Evolutionary conservation across 331 rosid genomes (phyloP), one percentile per base, ranked within the genome.

Genomic region (Malus hybrid): DNA sequence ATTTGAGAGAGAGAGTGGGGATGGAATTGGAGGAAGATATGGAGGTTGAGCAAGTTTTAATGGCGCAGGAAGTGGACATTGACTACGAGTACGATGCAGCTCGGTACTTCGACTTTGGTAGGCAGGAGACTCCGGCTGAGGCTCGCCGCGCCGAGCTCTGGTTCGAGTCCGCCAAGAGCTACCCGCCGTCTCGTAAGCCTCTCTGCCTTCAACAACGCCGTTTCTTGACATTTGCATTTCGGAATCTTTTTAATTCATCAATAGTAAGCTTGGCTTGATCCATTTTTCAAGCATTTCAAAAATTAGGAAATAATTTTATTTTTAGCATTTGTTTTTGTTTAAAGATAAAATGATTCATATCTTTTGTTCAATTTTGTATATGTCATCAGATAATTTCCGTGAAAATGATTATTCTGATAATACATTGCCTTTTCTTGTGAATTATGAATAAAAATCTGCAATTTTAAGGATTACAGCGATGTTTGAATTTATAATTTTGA

Each of bases 61-160:
- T 73, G 66, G 94, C 88, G 42, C 78, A 76, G 72, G 93, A 93
- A 75, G 86, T 88, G 30, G 97, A 93, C 80, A 33, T 88, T 24
- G 90, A 85, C 70, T 93, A 93, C 72, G 98, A 93, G 88, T 93
- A 87, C 61, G 94, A 91, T 19, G 97, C 96, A 0, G 87, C 89
- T 75, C 78, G 82, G 74, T 93, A 74, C 88, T 91, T 91, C 79
- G 90, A 93, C 83, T 89, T 93, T 79, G 53, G 72, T 24, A 72
- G 79, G 18, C 84, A 79, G 36, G 97, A 93, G 77, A 74, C 83
- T 71, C 71, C 46, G 1, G 71, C 61, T 32, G 89, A 94, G 82
- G 89, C 96, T 79, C 64, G 63, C 10, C 76, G 29, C 24, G 88
- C 95, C 5, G 96, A 94, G 80, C 75, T 76, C 13, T 94, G 97